Base-by-base conservation (phyloP, 768 basidiomycete genomes). In the Lactifluus echinatus region DNA sequence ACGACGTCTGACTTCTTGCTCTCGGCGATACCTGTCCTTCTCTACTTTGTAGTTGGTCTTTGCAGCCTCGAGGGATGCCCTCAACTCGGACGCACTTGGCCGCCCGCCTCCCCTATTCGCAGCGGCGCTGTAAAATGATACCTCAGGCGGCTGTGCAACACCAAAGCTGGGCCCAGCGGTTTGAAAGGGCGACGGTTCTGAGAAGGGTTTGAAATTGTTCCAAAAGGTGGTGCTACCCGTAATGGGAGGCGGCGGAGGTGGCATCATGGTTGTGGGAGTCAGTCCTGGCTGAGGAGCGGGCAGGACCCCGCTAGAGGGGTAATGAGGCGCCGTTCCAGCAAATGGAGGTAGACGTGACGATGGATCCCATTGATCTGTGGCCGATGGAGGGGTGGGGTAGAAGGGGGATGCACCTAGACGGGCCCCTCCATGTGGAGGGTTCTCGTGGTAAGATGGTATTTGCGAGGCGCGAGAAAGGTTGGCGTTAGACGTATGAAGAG, bases 21-120 rank as follows among this genome's bases (percentile, higher is more conserved):
- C 80, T 62, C 71, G 71, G 28, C 85, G 78, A 63, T 88, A 87
- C 23, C 73, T 74, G 63, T 87, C 85, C 65, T 90, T 90, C 69
- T 83, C 79, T 1, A 74, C 75, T 69, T 80, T 85, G 68, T 90
- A 90, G 23, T 71, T 70, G 26, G 73, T 74, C 63, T 87, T 90
- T 0, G 87, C 85, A 19, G 72, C 78, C 64, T 88, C 82, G 3
- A 89, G 77, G 29, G 64, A 59, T 15, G 68, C 65, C 62, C 62
- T 71, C 31, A 60, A 47, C 15, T 63, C 66, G 15, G 56, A 52
- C 2, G 53, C 50, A 42, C 34, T 37, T 14, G 43, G 28, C 26
- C 46, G 47, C 17, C 14, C n/a, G n/a, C n/a, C 39, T 33, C 52
- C 48, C 48, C 47, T 50, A 19, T 40, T 56, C n/a, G 60, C 19